A percentile compares a stretch with the other conserved stretches of the same genome.
phyloP scores from a whole-genome alignment of 306 rosid species.

The Cucumis melo region DNA sequence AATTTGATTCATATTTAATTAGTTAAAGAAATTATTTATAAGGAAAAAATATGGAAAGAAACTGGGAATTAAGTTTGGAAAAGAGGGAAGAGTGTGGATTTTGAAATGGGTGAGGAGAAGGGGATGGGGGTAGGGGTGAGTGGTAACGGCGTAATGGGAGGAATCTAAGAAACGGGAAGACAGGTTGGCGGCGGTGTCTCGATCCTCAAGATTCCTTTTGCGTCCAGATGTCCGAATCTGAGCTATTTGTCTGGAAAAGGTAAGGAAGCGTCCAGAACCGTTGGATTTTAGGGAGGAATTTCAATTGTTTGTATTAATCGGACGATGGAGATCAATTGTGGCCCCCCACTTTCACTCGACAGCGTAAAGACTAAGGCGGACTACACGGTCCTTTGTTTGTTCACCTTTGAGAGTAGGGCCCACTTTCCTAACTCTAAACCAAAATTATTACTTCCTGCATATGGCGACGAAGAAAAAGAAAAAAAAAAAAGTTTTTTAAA shows the following conservation, averaged over 20 bases:
- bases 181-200: conserved; percentile 24
- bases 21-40: too few species aligned
- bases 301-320: neutral
- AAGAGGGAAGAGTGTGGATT: too few species aligned
- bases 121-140: too few species aligned
- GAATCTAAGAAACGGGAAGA: neutral
- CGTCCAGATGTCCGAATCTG: neutral
- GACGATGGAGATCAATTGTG: neutral
- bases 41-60: too few species aligned
- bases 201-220: conserved; percentile 2
- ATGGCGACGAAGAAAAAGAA: too few species aligned
- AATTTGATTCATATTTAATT: too few species aligned
- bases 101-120: too few species aligned
- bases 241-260: neutral
- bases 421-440: neutral
- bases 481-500: too few species aligned
- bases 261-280: neutral
- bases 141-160: neutral
- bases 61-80: too few species aligned
- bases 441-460: too few species aligned
- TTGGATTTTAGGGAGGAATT: neutral
- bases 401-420: neutral
- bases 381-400: neutral
- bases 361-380: neutral
- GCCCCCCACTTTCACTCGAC: neutral